These are phyloP conservation scores for Diaporthe helianthi DNA, from an alignment of 2,329 filamentous ascomycete species.

Conservation along the genomic window DNA sequence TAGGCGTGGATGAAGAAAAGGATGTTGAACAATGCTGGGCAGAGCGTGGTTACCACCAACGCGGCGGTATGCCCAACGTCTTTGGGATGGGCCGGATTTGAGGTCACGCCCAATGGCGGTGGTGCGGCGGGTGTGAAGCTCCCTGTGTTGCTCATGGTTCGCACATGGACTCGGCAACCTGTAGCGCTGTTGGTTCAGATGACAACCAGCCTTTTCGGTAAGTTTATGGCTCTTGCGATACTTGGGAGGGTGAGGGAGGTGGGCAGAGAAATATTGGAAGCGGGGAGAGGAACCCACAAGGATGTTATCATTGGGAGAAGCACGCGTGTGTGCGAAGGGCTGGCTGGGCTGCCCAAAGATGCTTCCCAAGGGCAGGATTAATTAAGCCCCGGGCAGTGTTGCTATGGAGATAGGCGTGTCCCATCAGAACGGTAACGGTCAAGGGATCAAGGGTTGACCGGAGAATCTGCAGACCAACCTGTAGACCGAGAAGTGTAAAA, in stretches of 20 bases:
- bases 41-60: neutral
- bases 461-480: too few relatives aligned
- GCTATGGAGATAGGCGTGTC: conserved; percentile 1
- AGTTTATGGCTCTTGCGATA: conserved; percentile 3
- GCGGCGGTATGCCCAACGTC: neutral
- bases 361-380: conserved; percentile 1
- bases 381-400: neutral
- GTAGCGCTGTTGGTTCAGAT: neutral
- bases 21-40: conserved; percentile 8
- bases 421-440: conserved; percentile 11
- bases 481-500: conserved; percentile 8
- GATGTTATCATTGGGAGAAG: conserved; percentile 12
- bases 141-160: conserved; percentile 5
- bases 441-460: neutral
- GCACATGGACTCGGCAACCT: conserved; percentile 1
- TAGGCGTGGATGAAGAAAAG: conserved; percentile 14
- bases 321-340: neutral
- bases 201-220: neutral
- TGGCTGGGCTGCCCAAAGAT: neutral
- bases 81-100: neutral
- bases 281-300: neutral
- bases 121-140: neutral
- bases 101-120: conserved; percentile 1
- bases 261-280: neutral
- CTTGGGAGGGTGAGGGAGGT: neutral